Evolutionary conservation across 805 yeast species (phyloP), one percentile per base, ranked within the genome.

Genomic region (Candida awuae): DNA sequence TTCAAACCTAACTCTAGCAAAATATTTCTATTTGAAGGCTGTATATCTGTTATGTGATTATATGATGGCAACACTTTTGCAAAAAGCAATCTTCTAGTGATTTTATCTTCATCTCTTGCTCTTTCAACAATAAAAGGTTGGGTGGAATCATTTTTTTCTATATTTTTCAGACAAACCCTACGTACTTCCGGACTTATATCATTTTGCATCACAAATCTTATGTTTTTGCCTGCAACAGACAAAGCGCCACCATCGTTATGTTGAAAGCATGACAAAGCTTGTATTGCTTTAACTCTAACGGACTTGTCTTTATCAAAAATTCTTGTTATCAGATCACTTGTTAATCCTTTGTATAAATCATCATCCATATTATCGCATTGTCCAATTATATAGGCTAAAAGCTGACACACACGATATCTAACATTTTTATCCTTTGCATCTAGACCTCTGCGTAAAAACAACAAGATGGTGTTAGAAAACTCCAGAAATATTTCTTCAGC

Each of bases 171-270:
- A 0, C 90, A 90, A 0, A 94, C 87, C 43, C 95, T 69, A 48
- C 97, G 70, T 1, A 88, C 95, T 45, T 92, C 97, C 0, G 95
- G 78, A 50, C 81, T 80, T 2, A 84, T 73, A 59, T 90, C 98
- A 52, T 80, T 74, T 51, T 77, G 80, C 49, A 85, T 65, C 0
- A 79, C 68, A n/a, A 57, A 56, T 37, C 72, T 50, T 26, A 77
- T 59, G 29, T 63, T 64, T 32, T 67, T 63, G 3, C 73, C 67
- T 6, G 77, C 75, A 42, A 67, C 67, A 41, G 68, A 67, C 22
- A 65, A 53, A 13, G 48, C 54, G 0, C 63, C 63, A n/a, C 64
- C 70, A 31, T 68, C 73, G 22, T 70, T 73, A 35, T 61, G 64
- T 58, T 88, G 96, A 49, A 90, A 79, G 41, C 87, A 67, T 0